phyloP scores from a whole-genome alignment of 148 eudicot species.

The Beta vulgaris region DNA sequence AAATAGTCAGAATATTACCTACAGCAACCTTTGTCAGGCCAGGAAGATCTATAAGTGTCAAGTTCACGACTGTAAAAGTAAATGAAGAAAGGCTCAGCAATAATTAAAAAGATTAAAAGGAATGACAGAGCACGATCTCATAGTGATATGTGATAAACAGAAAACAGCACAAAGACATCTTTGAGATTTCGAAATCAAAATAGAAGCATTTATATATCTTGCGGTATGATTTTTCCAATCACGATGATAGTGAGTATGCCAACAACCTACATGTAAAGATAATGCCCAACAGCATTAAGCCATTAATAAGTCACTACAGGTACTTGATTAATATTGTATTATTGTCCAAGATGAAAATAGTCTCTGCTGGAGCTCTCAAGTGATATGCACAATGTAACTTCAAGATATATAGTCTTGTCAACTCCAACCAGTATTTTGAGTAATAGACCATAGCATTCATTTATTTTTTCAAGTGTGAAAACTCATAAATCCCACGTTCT shows the following conservation, averaged over 20 bases:
- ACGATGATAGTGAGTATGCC: no score
- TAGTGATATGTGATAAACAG: neutral
- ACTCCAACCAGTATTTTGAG: no score
- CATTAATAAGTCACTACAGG: neutral
- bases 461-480: no score
- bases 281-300: neutral
- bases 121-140: neutral
- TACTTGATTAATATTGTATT: neutral
- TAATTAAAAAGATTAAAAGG: neutral
- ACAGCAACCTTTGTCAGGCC: constrained; percentile 99
- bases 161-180: neutral
- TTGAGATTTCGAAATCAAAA: neutral
- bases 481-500: no score
- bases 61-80: constrained; percentile 82
- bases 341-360: no score
- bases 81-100: constrained; percentile 17
- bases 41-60: constrained; percentile 99
- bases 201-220: neutral
- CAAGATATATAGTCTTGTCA: no score
- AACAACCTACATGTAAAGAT: neutral
- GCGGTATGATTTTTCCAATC: no score
- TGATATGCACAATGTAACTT: neutral
- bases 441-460: no score
- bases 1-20: constrained; percentile 50
- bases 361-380: neutral